These are phyloP conservation scores for Paxillus involutus DNA, from an alignment of 768 basidiomycete genomes.

Conservation along the genomic window DNA sequence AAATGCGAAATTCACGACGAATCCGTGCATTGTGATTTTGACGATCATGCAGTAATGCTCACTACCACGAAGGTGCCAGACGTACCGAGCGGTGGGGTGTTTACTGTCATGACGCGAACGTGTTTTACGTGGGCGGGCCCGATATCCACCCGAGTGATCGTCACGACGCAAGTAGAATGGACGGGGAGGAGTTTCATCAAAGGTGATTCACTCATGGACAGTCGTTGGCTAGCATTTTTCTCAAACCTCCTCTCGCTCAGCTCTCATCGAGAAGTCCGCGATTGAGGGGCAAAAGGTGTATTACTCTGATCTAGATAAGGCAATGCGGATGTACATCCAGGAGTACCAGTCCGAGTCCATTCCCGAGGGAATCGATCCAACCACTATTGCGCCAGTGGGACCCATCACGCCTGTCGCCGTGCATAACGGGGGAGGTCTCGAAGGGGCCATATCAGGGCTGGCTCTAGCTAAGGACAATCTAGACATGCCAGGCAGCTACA, in stretches of 20 bases:
- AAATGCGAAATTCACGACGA: too few species aligned
- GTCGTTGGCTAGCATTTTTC: background rate
- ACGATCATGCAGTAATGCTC: constrained; percentile 76
- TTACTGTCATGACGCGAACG: constrained; percentile 90
- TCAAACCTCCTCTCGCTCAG: constrained; percentile 39
- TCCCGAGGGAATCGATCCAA: constrained; percentile 72
- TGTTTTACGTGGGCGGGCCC: constrained; percentile 93
- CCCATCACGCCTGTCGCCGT: constrained; percentile 31
- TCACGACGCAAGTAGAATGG: constrained; percentile 94
- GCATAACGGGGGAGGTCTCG: constrained; percentile 6
- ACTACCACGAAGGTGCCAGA: constrained; percentile 94
- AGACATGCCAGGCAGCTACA: constrained; percentile 15
- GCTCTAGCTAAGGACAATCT: too few species aligned
- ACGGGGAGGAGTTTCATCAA: too few species aligned
- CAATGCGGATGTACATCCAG: constrained; percentile 87
- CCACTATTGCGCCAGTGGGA: constrained; percentile 47
- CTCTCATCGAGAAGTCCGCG: constrained; percentile 88
- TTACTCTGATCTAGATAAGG: too few species aligned
- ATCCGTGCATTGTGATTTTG: constrained; percentile 74
- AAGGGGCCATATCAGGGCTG: too few species aligned
- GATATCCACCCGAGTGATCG: constrained; percentile 73
- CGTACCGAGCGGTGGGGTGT: constrained; percentile 91
- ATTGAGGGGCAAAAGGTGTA: constrained; percentile 92
- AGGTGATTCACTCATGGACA: constrained; percentile 45
- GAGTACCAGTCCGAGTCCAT: constrained; percentile 89